Base-by-base conservation (phyloP, 1,139 yeast genomes). In the Blastobotrys persicus region DNA sequence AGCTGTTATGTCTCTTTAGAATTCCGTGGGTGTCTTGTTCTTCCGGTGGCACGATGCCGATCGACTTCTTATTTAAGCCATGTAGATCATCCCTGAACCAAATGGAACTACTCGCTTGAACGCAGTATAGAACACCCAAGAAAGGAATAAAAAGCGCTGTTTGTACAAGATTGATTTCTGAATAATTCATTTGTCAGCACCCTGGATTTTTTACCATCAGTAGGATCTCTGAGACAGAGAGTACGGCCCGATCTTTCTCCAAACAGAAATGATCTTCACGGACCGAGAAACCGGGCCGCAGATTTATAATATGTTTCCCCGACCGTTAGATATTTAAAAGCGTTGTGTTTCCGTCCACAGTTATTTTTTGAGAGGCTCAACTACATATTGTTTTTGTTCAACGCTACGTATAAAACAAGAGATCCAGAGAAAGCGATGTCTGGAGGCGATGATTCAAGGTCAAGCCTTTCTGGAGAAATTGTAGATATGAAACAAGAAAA, bases 221-320 rank as follows among this genome's bases (percentile, higher is more conserved):
- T n/a, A n/a, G n/a, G n/a, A n/a, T n/a, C n/a, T n/a, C n/a, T 23
- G 9, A 9, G 9, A 23, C 28, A 23, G 9, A 5, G 28, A 23
- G 5, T 5, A 23, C 28, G 28, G 28, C 9, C 9, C 9, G 28
- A 23, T 9, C 9, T 23, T 23, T 23, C 28, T 23, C 28, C 28
- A 23, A 23, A 23, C 28, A 9, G 28, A 34, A 34, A 14, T 34
- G 38, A n/a, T 17, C 38, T 11, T 19, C 19, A 34, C 38, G 38
- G 38, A 4, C 38, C 38, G 38, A 34, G 17, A 14, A n/a, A 4
- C 11, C 38, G 38, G 38, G 38, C 38, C 38, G 38, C 28, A 13
- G 11, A 34, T 34, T 34, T 34, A 34, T 34, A 34, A 34, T 34
- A n/a, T 23, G 28, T 6, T 5, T 9, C 28, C 9, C 28, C 28